Evolutionary conservation across 2,329 filamentous ascomycete genomes (phyloP).

Genomic region (Cryphonectria japonica): DNA sequence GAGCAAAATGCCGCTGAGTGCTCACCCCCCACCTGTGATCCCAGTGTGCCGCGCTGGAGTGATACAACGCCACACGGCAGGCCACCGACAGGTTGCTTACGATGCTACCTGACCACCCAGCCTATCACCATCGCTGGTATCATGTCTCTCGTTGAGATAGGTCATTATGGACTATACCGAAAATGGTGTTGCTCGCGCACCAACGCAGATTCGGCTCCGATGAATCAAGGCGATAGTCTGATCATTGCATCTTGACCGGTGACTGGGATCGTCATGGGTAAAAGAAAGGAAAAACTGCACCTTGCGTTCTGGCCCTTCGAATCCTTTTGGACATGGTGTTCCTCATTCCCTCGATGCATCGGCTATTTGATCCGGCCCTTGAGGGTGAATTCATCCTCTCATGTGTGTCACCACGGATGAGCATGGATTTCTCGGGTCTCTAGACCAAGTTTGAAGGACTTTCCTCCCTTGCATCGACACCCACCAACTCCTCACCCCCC

Average conservation of each 20-base stretch:
- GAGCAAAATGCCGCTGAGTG: neutral
- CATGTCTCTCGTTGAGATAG: neutral
- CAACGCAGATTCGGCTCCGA: neutral
- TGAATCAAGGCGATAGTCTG: neutral
- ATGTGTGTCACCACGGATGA: neutral
- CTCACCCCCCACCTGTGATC: neutral
- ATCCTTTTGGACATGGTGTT: neutral
- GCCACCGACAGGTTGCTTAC: neutral
- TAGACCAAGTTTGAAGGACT: neutral
- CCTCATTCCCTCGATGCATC: neutral
- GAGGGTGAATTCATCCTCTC: neutral
- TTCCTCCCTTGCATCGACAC: neutral
- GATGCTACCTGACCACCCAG: neutral
- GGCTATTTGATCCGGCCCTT: neutral
- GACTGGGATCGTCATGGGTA: neutral
- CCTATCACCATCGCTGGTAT: neutral
- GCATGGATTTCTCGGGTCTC: neutral
- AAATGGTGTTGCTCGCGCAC: neutral
- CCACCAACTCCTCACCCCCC: neutral
- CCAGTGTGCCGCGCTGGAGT: neutral
- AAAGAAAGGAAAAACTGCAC: neutral
- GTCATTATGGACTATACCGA: neutral
- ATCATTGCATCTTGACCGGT: neutral
- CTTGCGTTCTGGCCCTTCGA: neutral
- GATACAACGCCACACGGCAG: neutral